Evolutionary conservation across 2,329 filamentous ascomycete genomes (phyloP).

Genomic region (Apiospora phragmitis): DNA sequence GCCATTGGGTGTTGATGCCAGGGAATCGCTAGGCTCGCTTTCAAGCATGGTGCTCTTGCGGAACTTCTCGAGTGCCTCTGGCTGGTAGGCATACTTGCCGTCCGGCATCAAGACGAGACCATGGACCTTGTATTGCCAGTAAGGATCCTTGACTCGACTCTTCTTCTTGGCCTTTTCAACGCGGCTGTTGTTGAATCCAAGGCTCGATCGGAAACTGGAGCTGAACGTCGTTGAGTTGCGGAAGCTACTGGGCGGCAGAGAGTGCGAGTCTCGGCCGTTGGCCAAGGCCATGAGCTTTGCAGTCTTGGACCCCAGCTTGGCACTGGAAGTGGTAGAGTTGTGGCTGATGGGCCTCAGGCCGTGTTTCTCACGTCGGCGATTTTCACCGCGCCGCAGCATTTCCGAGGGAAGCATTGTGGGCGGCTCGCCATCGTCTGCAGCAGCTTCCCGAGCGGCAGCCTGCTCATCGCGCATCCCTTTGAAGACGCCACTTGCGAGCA

Average conservation of each 20-base stretch:
- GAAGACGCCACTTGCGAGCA: conserved; percentile 30
- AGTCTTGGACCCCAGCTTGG: conserved; percentile 31
- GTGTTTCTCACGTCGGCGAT: conserved; percentile 27
- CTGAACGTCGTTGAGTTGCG: conserved; percentile 34
- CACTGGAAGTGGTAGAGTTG: background rate
- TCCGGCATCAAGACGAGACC: conserved; percentile 52
- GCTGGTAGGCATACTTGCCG: conserved; percentile 54
- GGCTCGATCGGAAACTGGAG: conserved; percentile 35
- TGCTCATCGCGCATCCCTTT: conserved; percentile 27
- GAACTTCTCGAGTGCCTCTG: conserved; percentile 47
- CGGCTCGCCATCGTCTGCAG: conserved; percentile 20
- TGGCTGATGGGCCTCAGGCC: conserved; percentile 22
- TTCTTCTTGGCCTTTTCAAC: conserved; percentile 29
- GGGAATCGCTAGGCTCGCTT: conserved; percentile 2
- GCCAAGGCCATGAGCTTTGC: conserved; percentile 30
- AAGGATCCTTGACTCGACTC: conserved; percentile 31
- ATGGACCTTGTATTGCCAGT: conserved; percentile 37
- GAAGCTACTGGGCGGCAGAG: conserved; percentile 31
- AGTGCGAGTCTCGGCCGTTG: conserved; percentile 28
- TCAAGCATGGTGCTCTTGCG: background rate
- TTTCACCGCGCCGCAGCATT: conserved; percentile 27
- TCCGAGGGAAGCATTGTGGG: conserved; percentile 20
- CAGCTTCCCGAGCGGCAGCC: conserved; percentile 26
- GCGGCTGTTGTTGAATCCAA: conserved; percentile 33
- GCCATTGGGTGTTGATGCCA: background rate